Base-by-base conservation (phyloP, 352 stramenopile genomes). In the Phytopythium litorale region DNA sequence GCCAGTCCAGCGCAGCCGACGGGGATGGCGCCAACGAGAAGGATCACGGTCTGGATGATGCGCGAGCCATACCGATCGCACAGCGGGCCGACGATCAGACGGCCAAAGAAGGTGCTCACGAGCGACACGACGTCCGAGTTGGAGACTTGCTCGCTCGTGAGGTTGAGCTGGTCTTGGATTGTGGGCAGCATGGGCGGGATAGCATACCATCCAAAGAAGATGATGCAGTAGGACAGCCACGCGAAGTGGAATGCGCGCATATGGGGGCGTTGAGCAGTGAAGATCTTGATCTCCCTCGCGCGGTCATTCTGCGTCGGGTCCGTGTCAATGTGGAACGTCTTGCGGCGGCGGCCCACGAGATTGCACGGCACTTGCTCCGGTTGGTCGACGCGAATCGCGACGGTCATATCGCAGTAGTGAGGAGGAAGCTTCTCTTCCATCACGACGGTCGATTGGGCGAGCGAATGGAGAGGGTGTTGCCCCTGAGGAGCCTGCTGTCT, bases 191-290 rank as follows among this genome's bases (percentile, higher is more conserved):
- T 79, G 21, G 92, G 91, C 18, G 84, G 90, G 64, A 98, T 97
- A 25, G 88, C 79, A 67, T 98, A 98, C 90, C 92, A 98, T 45
- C 93, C 89, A 56, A 97, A 89, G 79, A 98, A 98, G 33, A 91
- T 90, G 42, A 92, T 84, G 73, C 98, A 98, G 72, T 98, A 98
- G 23, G 74, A 90, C 4, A 97, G 62, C 91, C 91, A 97, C 28
- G 88, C 70, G 66, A 76, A 89, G 75, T 98, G 91, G 68, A 98
- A 97, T 9, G 89, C 86, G 21, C 53, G 53, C 53, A 58, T 58
- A 35, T 58, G 53, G 35, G 53, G 53, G 11, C 68, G 60, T 23
- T 64, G 33, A 8, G 65, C 55, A 30, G 65, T 76, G 35, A 79
- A 68, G 15, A 74, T 42, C 7, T 62, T 59, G 52, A 81, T 70